Conservation (phyloP, 176 grass and related monocot species). For the Aegilops sharonensis region DNA sequence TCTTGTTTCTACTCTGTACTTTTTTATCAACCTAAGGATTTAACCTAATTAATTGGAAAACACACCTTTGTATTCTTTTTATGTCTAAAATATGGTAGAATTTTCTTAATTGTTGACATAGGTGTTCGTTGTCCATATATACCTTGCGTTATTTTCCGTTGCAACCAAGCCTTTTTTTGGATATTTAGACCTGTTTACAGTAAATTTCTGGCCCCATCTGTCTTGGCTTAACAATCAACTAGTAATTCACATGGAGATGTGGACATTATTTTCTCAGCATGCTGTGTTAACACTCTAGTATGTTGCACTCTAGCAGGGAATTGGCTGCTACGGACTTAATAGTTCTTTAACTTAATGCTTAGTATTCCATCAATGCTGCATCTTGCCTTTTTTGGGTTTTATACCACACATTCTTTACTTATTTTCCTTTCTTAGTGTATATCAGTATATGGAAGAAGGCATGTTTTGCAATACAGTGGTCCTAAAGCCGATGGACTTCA, state of each 20-base stretch:
- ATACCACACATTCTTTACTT: conserved; percentile 6
- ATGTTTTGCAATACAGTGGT: conserved; percentile 8
- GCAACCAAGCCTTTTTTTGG: not conserved
- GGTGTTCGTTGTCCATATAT: not conserved
- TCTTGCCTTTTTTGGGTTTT: not conserved
- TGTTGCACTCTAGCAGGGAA: not conserved
- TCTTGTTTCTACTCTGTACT: conserved; percentile 2
- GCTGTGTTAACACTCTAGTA: not conserved
- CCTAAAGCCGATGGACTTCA: not conserved
- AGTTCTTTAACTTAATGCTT: not conserved
- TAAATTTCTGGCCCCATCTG: not conserved
- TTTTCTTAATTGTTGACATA: not conserved
- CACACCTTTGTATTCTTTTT: not conserved
- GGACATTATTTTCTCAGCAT: not conserved
- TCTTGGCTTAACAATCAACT: not conserved
- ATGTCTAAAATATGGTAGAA: not conserved
- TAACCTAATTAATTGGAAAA: not conserved
- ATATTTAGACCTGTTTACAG: not conserved
- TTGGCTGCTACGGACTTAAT: not conserved
- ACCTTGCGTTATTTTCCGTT: not conserved
- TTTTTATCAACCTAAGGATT: not conserved
- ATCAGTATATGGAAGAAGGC: not conserved
- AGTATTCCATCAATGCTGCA: not conserved
- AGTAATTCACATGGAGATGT: not conserved
- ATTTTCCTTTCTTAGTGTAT: not conserved